Percentiles rank a stretch among this genome's conserved stretches.
These are phyloP conservation scores for Ophiorrhiza pumila DNA, from an alignment of 257 asterid species.

Conservation along the genomic window DNA sequence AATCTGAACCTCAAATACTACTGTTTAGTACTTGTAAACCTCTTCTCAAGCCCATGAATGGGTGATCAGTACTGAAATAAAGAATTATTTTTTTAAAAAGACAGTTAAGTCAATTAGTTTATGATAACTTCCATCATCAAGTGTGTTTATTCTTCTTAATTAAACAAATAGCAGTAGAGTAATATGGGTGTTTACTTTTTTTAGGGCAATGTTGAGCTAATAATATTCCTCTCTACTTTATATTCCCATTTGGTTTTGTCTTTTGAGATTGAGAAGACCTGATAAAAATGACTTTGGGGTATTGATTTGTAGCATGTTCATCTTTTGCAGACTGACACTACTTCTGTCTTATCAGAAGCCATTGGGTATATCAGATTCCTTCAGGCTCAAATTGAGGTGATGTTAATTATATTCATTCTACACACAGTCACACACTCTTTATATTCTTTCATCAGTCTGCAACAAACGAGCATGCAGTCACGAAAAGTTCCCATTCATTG, in stretches of 20 bases:
- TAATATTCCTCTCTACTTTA: constrained; percentile 20
- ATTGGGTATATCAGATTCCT: constrained; percentile 94
- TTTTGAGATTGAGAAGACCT: constrained; percentile 33
- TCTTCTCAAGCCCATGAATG: background rate
- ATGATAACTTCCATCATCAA: constrained; percentile 35
- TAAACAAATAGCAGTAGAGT: background rate
- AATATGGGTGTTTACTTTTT: background rate
- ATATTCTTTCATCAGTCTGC: too few species aligned
- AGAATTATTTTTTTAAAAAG: constrained; percentile 19
- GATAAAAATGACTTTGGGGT: constrained; percentile 31
- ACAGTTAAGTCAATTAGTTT: constrained; percentile 19
- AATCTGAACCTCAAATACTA: background rate
- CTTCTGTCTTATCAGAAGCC: constrained; percentile 97
- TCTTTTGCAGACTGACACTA: constrained; percentile 99
- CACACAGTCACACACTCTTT: too few species aligned
- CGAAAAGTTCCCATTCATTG: too few species aligned
- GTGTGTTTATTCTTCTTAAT: background rate
- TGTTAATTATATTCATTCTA: background rate
- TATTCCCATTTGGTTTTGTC: constrained; percentile 37
- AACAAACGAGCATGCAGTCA: too few species aligned
- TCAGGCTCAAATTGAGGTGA: constrained; percentile 85
- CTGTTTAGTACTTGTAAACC: background rate
- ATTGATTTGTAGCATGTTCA: constrained; percentile 35
- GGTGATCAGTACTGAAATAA: constrained; percentile 7
- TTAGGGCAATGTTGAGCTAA: background rate